A percentile compares a stretch with the other conserved stretches of the same genome.
phyloP scores from a whole-genome alignment of 257 asterid genomes.

The Prunella vulgaris region DNA sequence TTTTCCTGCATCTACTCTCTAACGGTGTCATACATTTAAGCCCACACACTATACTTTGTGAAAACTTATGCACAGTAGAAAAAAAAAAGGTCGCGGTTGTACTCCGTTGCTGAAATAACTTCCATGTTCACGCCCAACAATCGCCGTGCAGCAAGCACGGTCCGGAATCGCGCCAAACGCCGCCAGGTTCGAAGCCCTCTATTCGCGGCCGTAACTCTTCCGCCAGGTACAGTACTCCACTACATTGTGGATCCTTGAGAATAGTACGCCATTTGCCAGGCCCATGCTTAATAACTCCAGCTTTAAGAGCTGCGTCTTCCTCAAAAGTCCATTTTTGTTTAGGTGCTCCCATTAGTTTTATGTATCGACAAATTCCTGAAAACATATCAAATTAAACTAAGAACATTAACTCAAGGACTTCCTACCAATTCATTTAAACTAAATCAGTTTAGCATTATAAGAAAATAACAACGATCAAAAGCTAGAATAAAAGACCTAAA shows the following conservation, averaged over 20 bases:
- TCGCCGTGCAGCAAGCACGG: too few relatives aligned
- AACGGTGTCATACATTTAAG: too few relatives aligned
- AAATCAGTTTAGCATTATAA: not conserved
- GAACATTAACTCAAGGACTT: not conserved
- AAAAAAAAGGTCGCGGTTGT: too few relatives aligned
- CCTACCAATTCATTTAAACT: not conserved
- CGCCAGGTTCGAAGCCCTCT: too few relatives aligned
- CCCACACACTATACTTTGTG: too few relatives aligned
- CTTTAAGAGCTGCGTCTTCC: constrained; percentile 97
- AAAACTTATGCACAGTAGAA: too few relatives aligned
- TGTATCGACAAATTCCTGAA: constrained; percentile 2
- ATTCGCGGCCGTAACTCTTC: too few relatives aligned
- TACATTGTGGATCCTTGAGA: constrained; percentile 86
- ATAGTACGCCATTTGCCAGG: constrained; percentile 97
- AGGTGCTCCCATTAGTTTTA: constrained; percentile 80
- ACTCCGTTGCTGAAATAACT: too few relatives aligned
- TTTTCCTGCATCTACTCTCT: too few relatives aligned
- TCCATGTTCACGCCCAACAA: too few relatives aligned
- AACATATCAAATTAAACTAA: constrained; percentile 1
- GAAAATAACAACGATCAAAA: not conserved
- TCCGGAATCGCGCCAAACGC: too few relatives aligned
- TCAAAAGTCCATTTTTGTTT: constrained; percentile 98
- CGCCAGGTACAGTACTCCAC: constrained; percentile 62
- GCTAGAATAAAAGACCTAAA: too few relatives aligned
- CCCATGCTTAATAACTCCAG: constrained; percentile 93